phyloP scores from a whole-genome alignment of 2,329 filamentous ascomycete genomes.

The Aschersonia sp. region DNA sequence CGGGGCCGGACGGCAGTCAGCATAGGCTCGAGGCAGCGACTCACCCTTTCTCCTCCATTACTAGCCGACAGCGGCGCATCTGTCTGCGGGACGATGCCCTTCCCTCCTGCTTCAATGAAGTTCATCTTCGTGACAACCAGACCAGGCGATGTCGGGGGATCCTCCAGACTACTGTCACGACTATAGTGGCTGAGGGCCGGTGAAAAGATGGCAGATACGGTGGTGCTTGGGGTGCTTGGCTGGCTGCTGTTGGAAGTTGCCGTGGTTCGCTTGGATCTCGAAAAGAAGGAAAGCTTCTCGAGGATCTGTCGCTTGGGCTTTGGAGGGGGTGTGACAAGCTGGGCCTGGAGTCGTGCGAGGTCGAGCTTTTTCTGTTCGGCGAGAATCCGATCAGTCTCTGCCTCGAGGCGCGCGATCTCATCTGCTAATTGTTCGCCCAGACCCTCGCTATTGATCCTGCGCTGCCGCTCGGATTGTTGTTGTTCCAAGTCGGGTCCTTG shows the following conservation, averaged over 20 bases:
- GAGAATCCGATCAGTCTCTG: slow-evolving; percentile 31
- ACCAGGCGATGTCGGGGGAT: slow-evolving; percentile 11
- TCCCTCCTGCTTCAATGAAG: slow-evolving; percentile 29
- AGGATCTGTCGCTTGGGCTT: slow-evolving; percentile 24
- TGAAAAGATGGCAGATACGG: slow-evolving; percentile 19
- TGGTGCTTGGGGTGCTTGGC: slow-evolving; percentile 17
- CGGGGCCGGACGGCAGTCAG: not conserved
- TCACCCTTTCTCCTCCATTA: slow-evolving; percentile 63
- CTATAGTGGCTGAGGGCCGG: slow-evolving; percentile 19
- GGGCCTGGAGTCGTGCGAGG: slow-evolving; percentile 27
- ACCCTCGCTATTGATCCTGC: not conserved
- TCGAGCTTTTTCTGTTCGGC: slow-evolving; percentile 35
- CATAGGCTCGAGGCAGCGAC: slow-evolving; percentile 13
- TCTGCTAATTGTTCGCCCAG: slow-evolving; percentile 12
- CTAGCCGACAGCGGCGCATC: slow-evolving; percentile 71
- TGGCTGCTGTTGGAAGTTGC: slow-evolving; percentile 10
- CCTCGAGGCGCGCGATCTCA: slow-evolving; percentile 28
- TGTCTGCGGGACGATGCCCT: slow-evolving; percentile 33
- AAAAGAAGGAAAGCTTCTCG: slow-evolving; percentile 32
- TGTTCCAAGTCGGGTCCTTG: not conserved
- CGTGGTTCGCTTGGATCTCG: slow-evolving; percentile 25
- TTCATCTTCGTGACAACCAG: slow-evolving; percentile 14
- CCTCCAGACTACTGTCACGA: slow-evolving; percentile 18
- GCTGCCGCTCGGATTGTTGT: not conserved
- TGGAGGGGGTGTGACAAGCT: slow-evolving; percentile 20